Base-by-base conservation (phyloP, 179 eudicot genomes). In the Silene noctiflora region DNA sequence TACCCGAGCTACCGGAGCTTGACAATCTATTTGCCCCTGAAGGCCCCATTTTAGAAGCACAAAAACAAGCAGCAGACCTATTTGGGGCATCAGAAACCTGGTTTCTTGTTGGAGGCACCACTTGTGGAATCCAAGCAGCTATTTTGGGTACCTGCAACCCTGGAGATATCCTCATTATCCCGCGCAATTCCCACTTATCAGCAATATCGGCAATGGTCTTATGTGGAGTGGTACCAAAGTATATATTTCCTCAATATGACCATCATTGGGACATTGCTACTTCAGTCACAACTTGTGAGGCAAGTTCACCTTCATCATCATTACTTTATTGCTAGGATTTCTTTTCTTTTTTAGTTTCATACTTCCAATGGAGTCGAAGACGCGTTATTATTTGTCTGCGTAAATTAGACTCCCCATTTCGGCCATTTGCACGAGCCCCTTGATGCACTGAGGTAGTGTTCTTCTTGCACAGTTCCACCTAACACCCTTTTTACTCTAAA, bases 91-190 rank as follows among this genome's bases (percentile, higher is more conserved):
- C 87, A 7, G 89, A 91, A 81, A 91, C 97, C 16, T 93, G 98
- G 98, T 93, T 91, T 81, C 95, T 91, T 79, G 92, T 91, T 46
- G 97, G 98, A 33, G 98, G 98, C 69, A 89, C 95, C 46, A 93
- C 98, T 27, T 90, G 98, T 82, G 98, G 98, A 75, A 80, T 91
- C 73, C 98, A 91, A 75, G 91, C 97, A 25, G 88, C 97, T 46
- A 81, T 91, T 72, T 88, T 93, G 96, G 90, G 84, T 63, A 86
- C 88, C 56, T 93, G 98, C 83, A 86, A 78, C 56, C 98, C 97
- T 27, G 97, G 98, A 72, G 95, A 93, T 67, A 80, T 72, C 24
- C 80, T 93, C 67, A 83, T 93, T 82, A 88, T 93, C 55, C 90
- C 98, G 21, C 87, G 97, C 42, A 93, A 93, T 81, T 86, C 84